These are phyloP conservation scores for Solanum peruvianum DNA, from an alignment of 257 asterid genomes.

Conservation along the genomic window DNA sequence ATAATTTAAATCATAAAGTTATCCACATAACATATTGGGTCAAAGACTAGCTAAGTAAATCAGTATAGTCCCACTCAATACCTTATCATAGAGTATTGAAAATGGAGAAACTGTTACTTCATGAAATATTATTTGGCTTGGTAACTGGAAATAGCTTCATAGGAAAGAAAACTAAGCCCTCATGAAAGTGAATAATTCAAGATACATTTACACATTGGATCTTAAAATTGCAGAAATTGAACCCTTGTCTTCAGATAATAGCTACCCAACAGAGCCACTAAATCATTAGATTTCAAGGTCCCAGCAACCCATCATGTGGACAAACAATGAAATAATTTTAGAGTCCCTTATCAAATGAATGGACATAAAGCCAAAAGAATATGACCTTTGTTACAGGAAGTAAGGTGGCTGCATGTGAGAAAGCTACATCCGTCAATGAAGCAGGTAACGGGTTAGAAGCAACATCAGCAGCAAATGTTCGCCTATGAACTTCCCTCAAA, in stretches of 20 bases:
- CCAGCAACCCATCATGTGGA: not conserved
- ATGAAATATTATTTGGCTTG: not conserved
- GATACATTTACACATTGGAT: not conserved
- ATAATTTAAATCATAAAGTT: not conserved
- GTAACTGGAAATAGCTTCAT: not conserved
- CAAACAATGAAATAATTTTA: not conserved
- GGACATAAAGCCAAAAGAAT: not conserved
- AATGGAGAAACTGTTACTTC: not conserved
- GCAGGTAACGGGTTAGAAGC: slow-evolving; percentile 91
- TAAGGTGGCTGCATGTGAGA: slow-evolving; percentile 96
- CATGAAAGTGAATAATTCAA: not conserved
- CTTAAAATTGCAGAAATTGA: not conserved
- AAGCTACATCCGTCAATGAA: slow-evolving; percentile 97
- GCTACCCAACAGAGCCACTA: not conserved
- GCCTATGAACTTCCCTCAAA: slow-evolving; percentile 92
- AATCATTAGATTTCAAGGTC: not conserved
- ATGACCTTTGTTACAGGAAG: slow-evolving; percentile 92
- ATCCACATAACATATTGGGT: not conserved
- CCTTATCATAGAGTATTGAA: not conserved
- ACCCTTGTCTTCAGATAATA: not conserved
- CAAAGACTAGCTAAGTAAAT: not conserved
- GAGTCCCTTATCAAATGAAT: not conserved
- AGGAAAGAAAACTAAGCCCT: not conserved
- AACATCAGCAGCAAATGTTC: slow-evolving; percentile 87
- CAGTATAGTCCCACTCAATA: not conserved